phyloP scores from a whole-genome alignment of 306 rosid species.

The Alnus rubra region DNA sequence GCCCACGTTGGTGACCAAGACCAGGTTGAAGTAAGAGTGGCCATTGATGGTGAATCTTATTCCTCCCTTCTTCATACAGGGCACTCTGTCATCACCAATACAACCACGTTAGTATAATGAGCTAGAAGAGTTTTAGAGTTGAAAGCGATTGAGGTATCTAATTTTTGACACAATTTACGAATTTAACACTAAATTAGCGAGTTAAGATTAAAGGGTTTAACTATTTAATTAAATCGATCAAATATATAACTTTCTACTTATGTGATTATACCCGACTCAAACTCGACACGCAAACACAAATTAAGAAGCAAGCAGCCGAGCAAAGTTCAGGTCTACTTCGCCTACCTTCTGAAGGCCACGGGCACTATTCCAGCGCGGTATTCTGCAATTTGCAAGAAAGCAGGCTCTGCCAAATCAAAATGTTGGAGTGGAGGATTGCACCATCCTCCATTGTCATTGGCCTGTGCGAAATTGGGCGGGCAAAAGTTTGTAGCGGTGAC shows the following conservation, averaged over 20 bases:
- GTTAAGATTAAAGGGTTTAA: no score
- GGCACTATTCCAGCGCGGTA: constrained; percentile 94
- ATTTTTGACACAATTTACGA: no score
- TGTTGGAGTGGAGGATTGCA: constrained; percentile 93
- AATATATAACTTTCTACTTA: no score
- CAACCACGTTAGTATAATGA: background rate
- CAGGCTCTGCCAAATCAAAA: constrained; percentile 92
- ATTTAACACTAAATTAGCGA: no score
- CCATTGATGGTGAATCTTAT: constrained; percentile 87
- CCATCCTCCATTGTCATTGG: constrained; percentile 95
- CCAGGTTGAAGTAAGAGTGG: constrained; percentile 93
- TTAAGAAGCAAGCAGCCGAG: no score
- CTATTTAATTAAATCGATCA: no score
- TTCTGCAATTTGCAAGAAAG: constrained; percentile 84
- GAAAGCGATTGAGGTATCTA: no score
- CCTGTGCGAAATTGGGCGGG: constrained; percentile 68
- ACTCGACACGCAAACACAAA: no score
- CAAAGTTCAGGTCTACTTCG: background rate
- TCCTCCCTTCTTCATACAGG: constrained; percentile 87
- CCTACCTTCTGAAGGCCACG: constrained; percentile 75
- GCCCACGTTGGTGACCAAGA: constrained; percentile 76
- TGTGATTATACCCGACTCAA: no score
- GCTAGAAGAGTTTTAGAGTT: no score
- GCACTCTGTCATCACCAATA: constrained; percentile 51
- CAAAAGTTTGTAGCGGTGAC: constrained; percentile 94